Base-by-base conservation (phyloP, 1,284 basidiomycete species). In the Malassezia vespertilionis region DNA sequence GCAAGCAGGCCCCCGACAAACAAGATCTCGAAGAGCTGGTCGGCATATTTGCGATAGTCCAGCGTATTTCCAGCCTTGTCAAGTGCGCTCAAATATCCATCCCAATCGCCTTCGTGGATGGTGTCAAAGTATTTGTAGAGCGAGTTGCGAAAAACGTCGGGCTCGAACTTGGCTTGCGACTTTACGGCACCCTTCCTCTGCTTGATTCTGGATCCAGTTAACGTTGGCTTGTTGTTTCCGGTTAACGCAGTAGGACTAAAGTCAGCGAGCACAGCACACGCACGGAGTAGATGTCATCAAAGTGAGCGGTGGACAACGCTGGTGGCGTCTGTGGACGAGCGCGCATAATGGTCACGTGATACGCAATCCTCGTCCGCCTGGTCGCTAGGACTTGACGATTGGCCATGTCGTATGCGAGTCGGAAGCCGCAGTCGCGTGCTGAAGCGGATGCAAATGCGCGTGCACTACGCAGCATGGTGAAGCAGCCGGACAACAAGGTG, bases 1-100 rank as follows among this genome's bases (percentile, higher is more conserved):
- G 95, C 90, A 62, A 96, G 80, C 53, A 96, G 82, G 31, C 88
- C 87, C 42, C 90, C 90, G 66, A 87, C 82, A 63, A 95, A 79
- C 66, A 95, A 79, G 73, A 93, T 80, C 75, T 96, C 90, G 73
- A 93, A 95, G 63, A 96, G 82, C 53, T 83, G 80, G 65, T 93
- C 88, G 73, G 84, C 84, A 82, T 96, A 95, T 76, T 90, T 91
- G 73, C 89, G 43, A 23, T 40, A 50, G 35, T 49, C 43, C 31
- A 54, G 46, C 46, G 85, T 83, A 38, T 83, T 82, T 48, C 87
- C 89, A 54, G 88, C 89, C 74, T 84, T 83, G 46, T 72, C 80
- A 62, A 96, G 80, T 74, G 90, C 89, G 68, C 81, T 79, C 33
- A 84, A 76, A 69, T 83, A 82, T 17, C 79, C 77, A 61, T 89